A percentile compares a stretch with the other conserved stretches of the same genome.
Evolutionary conservation across 169 alveolate species (phyloP).

Genomic region (Theileria parva): DNA sequence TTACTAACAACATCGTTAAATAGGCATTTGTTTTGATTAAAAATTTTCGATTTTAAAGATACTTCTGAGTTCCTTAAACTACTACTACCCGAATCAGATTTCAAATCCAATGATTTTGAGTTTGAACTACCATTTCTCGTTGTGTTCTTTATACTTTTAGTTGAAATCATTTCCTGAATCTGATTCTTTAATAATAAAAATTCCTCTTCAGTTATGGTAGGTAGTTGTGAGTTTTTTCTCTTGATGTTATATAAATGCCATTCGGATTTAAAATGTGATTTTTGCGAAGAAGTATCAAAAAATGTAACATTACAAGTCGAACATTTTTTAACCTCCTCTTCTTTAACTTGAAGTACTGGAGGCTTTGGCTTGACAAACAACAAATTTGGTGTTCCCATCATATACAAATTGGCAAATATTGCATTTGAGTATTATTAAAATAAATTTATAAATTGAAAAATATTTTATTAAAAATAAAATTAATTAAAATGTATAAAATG

Average conservation of each 20-base stretch:
- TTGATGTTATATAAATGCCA: constrained; percentile 84
- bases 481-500: neutral
- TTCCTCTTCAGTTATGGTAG: constrained; percentile 36
- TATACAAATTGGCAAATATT: neutral
- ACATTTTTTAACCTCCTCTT: constrained; percentile 27
- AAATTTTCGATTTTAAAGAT: constrained; percentile 6
- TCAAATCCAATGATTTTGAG: constrained; percentile 1
- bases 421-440: constrained; percentile 1
- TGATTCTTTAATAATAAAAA: constrained; percentile 29
- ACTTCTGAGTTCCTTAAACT: neutral
- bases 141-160: constrained; percentile 10
- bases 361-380: constrained; percentile 39
- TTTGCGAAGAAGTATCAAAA: constrained; percentile 45
- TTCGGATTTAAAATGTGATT: constrained; percentile 80
- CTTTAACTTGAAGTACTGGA: constrained; percentile 1
- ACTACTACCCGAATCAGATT: neutral
- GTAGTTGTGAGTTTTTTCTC: constrained; percentile 67
- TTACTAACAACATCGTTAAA: constrained; percentile 34
- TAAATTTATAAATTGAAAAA: neutral
- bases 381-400: constrained; percentile 22
- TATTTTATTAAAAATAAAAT: neutral
- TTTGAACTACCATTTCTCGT: constrained; percentile 3
- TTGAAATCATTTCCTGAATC: constrained; percentile 32
- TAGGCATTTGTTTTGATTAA: constrained; percentile 31
- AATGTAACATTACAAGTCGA: constrained; percentile 45